Evolutionary conservation across 2,329 filamentous ascomycete species (phyloP).

Genomic region (Ustulina deusta): DNA sequence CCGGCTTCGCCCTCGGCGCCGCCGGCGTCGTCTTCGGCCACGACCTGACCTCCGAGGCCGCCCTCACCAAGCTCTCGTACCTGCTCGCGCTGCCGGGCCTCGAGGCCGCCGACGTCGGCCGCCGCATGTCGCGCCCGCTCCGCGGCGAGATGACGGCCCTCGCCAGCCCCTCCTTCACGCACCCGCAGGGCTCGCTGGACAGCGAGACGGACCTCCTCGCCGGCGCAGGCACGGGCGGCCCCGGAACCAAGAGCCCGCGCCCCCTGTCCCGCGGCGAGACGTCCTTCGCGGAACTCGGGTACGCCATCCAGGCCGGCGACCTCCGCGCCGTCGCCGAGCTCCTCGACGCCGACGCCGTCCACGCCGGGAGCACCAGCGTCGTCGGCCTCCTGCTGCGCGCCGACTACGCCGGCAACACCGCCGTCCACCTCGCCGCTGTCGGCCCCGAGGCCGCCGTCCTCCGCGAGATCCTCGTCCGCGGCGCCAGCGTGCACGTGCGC

Average conservation of each 20-base stretch:
- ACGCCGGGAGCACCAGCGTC: conserved; percentile 65
- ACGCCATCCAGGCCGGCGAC: conserved; percentile 81
- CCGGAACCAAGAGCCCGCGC: conserved; percentile 62
- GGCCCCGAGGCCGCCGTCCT: conserved; percentile 66
- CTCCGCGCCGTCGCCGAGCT: conserved; percentile 73
- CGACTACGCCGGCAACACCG: conserved; percentile 86
- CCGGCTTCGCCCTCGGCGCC: conserved; percentile 80
- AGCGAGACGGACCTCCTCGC: conserved; percentile 39
- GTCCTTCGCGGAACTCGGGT: conserved; percentile 80
- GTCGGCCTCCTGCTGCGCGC: conserved; percentile 76
- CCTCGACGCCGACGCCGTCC: conserved; percentile 69
- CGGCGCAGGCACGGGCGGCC: conserved; percentile 61
- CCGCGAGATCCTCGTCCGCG: conserved; percentile 68
- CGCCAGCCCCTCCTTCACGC: conserved; percentile 78
- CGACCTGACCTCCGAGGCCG: conserved; percentile 90
- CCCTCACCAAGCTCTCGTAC: conserved; percentile 90
- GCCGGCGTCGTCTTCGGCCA: conserved; percentile 91
- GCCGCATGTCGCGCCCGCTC: conserved; percentile 78
- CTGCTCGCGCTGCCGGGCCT: conserved; percentile 76
- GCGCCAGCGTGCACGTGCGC: conserved; percentile 74
- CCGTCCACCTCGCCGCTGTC: conserved; percentile 68
- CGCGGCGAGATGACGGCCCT: conserved; percentile 88
- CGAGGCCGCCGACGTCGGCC: conserved; percentile 73
- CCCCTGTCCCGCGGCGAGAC: conserved; percentile 65
- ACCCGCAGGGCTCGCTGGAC: conserved; percentile 71